Evolutionary conservation across 495 filamentous ascomycete genomes (phyloP), one percentile per base, ranked within the genome.

Genomic region (Penicillium fimorum): DNA sequence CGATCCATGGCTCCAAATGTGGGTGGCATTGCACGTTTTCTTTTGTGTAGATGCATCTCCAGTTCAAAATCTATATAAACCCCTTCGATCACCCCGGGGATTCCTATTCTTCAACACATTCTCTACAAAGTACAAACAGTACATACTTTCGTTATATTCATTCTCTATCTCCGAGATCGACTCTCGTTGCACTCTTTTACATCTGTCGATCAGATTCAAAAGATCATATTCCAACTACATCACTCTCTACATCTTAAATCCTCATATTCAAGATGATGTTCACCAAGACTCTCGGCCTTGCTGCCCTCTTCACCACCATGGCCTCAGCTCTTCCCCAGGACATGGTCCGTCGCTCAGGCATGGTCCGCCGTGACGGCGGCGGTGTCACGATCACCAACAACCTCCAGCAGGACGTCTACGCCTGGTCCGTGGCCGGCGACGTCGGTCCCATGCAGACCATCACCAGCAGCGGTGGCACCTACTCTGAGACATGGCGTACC

Each of bases 241-340:
- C 46, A 37, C 47, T 58, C 56, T 63, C 55, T 18, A 58, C 25
- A 32, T 32, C 35, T 17, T 9, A 7, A 7, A 20, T 22, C 3
- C n/a, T 27, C n/a, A n/a, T n/a, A 22, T 51, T 71, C 71, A 79
- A 72, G 65, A 79, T 75, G 74, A 68, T 77, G 64, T 77, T 79
- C 74, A 66, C 68, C 64, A 76, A 76, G 69, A 61, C 70, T 56
- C 51, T 77, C 62, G 65, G 69, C 60, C 49, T 73, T 50, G 64
- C 68, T 47, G 70, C 74, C 60, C 63, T 65, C 57, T 66, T 76
- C 50, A 67, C 71, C 44, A 56, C 70, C 60, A 59, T 76, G 56
- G 57, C 70, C 49, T 62, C 73, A 38, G 76, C 76, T 43, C 66
- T 77, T 30, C 70, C 65, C 61, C 70, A 62, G 30, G 65, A 55